Evolutionary conservation across 192 early-diverging fungal species (phyloP), one percentile per base, ranked within the genome.

Genomic region (Ambispora gerdemannii): DNA sequence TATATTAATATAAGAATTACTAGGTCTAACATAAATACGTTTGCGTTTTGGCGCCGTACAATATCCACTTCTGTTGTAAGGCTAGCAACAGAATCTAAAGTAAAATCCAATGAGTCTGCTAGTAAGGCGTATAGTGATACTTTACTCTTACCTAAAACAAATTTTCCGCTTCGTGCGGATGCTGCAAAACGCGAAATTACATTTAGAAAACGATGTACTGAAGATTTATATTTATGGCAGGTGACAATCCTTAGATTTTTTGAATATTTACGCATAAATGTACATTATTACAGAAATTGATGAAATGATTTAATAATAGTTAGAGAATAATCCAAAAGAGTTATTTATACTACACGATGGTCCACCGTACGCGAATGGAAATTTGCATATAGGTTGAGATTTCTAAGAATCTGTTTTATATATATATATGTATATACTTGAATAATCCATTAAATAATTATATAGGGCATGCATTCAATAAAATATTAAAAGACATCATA

Each of bases 311-410:
- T 50, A 33, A 51, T 30, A 25, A 50, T 68, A 86, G 83, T 66
- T 81, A 22, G 76, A 83, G 53, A 86, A 89, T 75, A 88, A 88
- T 55, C 72, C 82, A 15, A 84, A 85, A n/a, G 80, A 81, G 3
- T 72, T 83, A n/a, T 93, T 90, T 83, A 80, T 91, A 7, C 80
- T 91, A 52, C 91, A 93, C 55, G 91, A 93, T 72, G 90, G 91
- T 22, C 91, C 91, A 34, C 91, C 91, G 24, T 93, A 93, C 73
- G 91, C 90, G 36, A 90, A 93, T 72, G 91, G 90, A 28, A 80
- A 82, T 55, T 75, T 91, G 22, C 89, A 93, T 73, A 82, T 86
- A 56, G 68, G 43, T 70, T 51, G 17, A 11, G 4, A 4, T 49
- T 25, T 25, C n/a, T n/a, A n/a, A n/a, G n/a, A n/a, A n/a, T n/a